Percentiles rank a stretch among this genome's conserved stretches.
Conservation (phyloP, 2,329 filamentous ascomycete species). For the Apiospora koreana region DNA sequence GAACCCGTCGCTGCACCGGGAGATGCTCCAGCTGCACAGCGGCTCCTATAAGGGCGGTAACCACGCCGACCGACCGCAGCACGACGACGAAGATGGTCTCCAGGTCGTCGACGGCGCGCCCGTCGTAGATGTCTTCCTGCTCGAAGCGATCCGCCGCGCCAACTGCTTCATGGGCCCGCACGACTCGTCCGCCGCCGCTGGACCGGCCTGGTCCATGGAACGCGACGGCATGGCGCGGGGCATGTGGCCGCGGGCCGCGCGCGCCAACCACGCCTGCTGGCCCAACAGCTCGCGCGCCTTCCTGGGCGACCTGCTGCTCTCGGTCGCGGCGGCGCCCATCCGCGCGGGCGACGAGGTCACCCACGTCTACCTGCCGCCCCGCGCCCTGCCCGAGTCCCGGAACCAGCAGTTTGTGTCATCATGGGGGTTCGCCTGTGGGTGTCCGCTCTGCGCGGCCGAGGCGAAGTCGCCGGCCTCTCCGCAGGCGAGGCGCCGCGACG, state of each 20-base stretch:
- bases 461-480: constrained; percentile 19
- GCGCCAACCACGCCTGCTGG: constrained; percentile 40
- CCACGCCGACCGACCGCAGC: background rate
- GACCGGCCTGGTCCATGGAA: constrained; percentile 24
- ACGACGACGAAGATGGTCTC: constrained; percentile 28
- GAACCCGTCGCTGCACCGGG: constrained; percentile 37
- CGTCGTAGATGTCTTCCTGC: constrained; percentile 40
- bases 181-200: constrained; percentile 32
- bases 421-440: constrained; percentile 44
- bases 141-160: constrained; percentile 42
- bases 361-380: constrained; percentile 39
- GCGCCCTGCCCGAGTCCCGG: constrained; percentile 28
- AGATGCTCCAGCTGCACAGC: constrained; percentile 37
- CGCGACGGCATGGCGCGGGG: constrained; percentile 26
- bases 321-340: constrained; percentile 40
- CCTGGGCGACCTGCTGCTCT: constrained; percentile 36
- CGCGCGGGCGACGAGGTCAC: constrained; percentile 38
- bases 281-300: constrained; percentile 35
- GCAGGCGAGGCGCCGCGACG: constrained; percentile 18
- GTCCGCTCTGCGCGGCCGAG: constrained; percentile 39
- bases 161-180: constrained; percentile 40
- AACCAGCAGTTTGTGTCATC: constrained; percentile 25
- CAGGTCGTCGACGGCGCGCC: constrained; percentile 35
- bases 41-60: constrained; percentile 31
- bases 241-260: constrained; percentile 36